Evolutionary conservation across 2,329 filamentous ascomycete species (phyloP), one percentile per base, ranked within the genome.

Genomic region (Ramichloridium luteum): DNA sequence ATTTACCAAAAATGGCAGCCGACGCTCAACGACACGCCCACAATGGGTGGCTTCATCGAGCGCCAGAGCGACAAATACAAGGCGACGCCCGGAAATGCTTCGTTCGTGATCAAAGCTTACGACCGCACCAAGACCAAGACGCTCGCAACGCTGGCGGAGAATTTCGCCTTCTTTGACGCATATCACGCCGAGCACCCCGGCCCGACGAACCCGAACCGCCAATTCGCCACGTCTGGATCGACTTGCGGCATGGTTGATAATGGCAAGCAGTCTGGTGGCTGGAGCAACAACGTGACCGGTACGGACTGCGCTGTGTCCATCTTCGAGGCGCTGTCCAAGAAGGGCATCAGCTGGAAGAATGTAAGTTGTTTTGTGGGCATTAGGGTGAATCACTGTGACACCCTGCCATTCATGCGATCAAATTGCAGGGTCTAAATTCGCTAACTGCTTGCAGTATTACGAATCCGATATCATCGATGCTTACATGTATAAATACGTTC

Each of bases 341-440:
- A 53, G 28, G 48, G 50, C 22, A 51, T 60, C 27, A 49, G 39
- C 14, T 59, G 55, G 57, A 58, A 58, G 44, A 60, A 59, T 49
- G n/a, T n/a, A n/a, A n/a, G n/a, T n/a, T n/a, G n/a, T n/a, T n/a
- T n/a, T n/a, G n/a, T n/a, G n/a, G n/a, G n/a, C n/a, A n/a, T n/a
- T n/a, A n/a, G n/a, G n/a, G n/a, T n/a, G n/a, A n/a, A n/a, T n/a
- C n/a, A n/a, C n/a, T n/a, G n/a, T n/a, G n/a, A n/a, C n/a, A n/a
- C n/a, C n/a, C n/a, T n/a, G n/a, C n/a, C n/a, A n/a, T n/a, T n/a
- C n/a, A n/a, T n/a, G n/a, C n/a, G n/a, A n/a, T n/a, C n/a, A n/a
- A n/a, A n/a, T n/a, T n/a, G n/a, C n/a, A n/a, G n/a, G n/a, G n/a
- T n/a, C n/a, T n/a, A n/a, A n/a, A n/a, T n/a, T n/a, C n/a, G n/a